phyloP scores from a whole-genome alignment of 176 grass and related monocot species.

The Otatea glauca region DNA sequence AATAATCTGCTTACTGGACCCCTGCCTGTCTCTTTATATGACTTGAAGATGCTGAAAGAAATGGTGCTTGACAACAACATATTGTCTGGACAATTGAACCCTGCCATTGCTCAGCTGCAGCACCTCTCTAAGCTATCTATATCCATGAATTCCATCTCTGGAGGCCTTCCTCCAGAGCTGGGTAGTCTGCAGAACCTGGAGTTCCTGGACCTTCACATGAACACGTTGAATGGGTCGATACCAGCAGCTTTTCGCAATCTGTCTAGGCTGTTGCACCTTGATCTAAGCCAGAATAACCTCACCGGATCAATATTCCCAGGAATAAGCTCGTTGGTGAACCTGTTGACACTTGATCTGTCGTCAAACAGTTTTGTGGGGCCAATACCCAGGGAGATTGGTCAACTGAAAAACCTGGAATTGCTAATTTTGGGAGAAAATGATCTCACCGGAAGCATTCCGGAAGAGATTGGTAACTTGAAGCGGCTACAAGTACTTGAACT shows the following conservation, averaged over 20 bases:
- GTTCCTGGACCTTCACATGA: constrained; percentile 65
- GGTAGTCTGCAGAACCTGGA: constrained; percentile 71
- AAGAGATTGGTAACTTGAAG: constrained; percentile 72
- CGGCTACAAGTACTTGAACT: constrained; percentile 65
- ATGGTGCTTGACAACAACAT: constrained; percentile 67
- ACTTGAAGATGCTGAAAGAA: constrained; percentile 62
- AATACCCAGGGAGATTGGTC: constrained; percentile 69
- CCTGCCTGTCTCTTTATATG: constrained; percentile 64
- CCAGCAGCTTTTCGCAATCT: constrained; percentile 67
- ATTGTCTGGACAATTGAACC: constrained; percentile 59
- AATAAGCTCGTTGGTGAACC: constrained; percentile 61
- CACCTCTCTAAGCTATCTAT: constrained; percentile 63
- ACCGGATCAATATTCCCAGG: constrained; percentile 71
- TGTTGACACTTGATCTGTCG: constrained; percentile 80
- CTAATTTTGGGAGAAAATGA: constrained; percentile 73
- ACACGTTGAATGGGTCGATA: constrained; percentile 66
- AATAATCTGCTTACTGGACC: constrained; percentile 67
- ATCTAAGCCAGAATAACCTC: constrained; percentile 69
- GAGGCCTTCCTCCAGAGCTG: constrained; percentile 65
- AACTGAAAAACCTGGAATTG: constrained; percentile 52
- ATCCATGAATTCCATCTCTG: constrained; percentile 65
- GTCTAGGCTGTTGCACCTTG: constrained; percentile 69
- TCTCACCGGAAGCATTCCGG: constrained; percentile 71
- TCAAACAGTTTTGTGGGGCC: constrained; percentile 74
- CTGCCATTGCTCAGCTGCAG: constrained; percentile 64